Evolutionary conservation across 805 yeast genomes (phyloP).

Genomic region (Saccharomycopsis olivae): DNA sequence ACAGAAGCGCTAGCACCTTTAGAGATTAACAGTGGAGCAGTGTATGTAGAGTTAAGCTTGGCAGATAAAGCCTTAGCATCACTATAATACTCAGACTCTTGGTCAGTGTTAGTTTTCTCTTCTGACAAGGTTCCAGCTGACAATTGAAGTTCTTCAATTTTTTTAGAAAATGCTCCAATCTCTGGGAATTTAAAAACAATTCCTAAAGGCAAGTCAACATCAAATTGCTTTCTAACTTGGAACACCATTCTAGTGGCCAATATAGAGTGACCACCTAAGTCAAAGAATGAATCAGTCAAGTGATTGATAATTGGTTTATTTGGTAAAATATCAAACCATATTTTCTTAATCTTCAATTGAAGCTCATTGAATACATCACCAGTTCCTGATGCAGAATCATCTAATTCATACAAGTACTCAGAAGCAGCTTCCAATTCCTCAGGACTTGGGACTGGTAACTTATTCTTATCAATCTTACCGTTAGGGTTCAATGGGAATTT

Average conservation of each 20-base stretch:
- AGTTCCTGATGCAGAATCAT: conserved; percentile 22
- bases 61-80: conserved; percentile 56
- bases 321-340: conserved; percentile 84
- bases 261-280: conserved; percentile 96
- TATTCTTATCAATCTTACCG: conserved; percentile 97
- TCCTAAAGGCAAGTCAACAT: conserved; percentile 80
- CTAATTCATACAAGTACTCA: conserved; percentile 27
- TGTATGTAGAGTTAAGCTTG: conserved; percentile 34
- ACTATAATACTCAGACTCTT: conserved; percentile 43
- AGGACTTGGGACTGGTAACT: conserved; percentile 86
- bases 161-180: conserved; percentile 63
- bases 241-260: conserved; percentile 96
- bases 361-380: conserved; percentile 48
- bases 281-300: conserved; percentile 85
- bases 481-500: conserved; percentile 92
- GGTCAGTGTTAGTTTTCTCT: conserved; percentile 20
- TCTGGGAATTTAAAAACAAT: conserved; percentile 87
- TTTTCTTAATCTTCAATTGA: conserved; percentile 61
- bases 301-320: conserved; percentile 69
- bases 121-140: conserved; percentile 6
- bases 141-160: conserved; percentile 30
- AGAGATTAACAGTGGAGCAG: conserved; percentile 29
- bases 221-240: conserved; percentile 67
- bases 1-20: conserved; percentile 39
- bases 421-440: conserved; percentile 78